Evolutionary conservation across 306 rosid species (phyloP).

Genomic region (Gillenia trifoliata): DNA sequence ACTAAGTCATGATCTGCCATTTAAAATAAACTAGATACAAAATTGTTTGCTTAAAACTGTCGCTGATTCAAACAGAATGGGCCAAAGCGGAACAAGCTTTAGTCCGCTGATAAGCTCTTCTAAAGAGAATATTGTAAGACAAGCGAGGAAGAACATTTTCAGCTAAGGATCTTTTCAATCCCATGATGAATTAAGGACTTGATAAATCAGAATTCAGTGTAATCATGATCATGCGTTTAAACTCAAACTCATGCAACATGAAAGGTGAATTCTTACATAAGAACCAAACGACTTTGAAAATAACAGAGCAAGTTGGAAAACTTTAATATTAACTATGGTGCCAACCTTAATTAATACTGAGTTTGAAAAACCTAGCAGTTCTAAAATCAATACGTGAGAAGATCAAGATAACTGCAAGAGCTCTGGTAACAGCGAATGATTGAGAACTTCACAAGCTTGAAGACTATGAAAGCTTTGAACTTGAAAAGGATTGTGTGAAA

Average conservation of each 20-base stretch:
- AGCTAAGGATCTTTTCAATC: not conserved
- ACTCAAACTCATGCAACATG: not conserved
- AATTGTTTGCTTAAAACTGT: not conserved
- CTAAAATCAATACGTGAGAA: not conserved
- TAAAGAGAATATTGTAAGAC: not conserved
- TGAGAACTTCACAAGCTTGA: not conserved
- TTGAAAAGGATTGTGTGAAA: not conserved
- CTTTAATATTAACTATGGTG: not conserved
- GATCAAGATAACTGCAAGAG: not conserved
- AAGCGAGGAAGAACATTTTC: not conserved
- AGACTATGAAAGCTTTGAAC: not conserved
- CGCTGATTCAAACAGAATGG: not conserved
- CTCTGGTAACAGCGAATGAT: not conserved
- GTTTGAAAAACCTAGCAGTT: not conserved
- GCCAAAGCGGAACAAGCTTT: not conserved
- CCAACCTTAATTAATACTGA: not conserved
- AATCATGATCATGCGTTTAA: not conserved
- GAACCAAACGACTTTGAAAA: not conserved
- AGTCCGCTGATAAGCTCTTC: not conserved
- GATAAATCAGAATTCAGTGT: not conserved
- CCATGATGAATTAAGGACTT: not conserved
- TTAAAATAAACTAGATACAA: not conserved
- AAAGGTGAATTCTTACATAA: not conserved
- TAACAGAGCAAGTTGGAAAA: not conserved
- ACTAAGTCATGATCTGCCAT: not conserved